Evolutionary conservation across 2,329 filamentous ascomycete species (phyloP).

Genomic region (Scedosporium apiospermum): DNA sequence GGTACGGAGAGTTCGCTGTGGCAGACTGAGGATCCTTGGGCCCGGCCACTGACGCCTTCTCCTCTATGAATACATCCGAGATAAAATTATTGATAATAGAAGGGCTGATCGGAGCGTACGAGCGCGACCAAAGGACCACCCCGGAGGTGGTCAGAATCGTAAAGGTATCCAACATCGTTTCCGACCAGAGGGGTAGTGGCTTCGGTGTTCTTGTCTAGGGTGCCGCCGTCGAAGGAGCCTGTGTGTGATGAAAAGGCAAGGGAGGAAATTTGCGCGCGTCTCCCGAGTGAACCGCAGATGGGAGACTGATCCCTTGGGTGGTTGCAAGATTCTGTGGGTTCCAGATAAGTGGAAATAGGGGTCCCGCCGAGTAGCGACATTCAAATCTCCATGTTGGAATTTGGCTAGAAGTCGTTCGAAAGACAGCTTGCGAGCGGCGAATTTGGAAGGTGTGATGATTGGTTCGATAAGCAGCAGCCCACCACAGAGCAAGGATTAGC

Average conservation of each 20-base stretch:
- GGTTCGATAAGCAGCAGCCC: not conserved
- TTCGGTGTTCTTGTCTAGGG: not conserved
- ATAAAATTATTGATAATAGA: slow-evolving; percentile 91
- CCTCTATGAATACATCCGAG: slow-evolving; percentile 94
- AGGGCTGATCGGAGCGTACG: slow-evolving; percentile 69
- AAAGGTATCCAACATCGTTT: slow-evolving; percentile 83
- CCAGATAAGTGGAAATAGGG: no score
- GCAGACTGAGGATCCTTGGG: slow-evolving; percentile 51
- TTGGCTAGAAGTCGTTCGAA: not conserved
- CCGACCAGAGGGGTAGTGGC: slow-evolving; percentile 1
- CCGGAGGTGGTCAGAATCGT: slow-evolving; percentile 94
- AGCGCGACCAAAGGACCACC: slow-evolving; percentile 92
- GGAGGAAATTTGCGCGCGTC: no score
- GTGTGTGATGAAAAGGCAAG: not conserved
- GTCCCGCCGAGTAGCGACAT: slow-evolving; percentile 8
- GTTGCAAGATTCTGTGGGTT: no score
- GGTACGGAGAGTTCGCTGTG: slow-evolving; percentile 64
- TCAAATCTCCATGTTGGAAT: slow-evolving; percentile 1
- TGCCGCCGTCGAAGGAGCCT: not conserved
- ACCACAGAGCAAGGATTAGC: not conserved
- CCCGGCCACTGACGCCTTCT: slow-evolving; percentile 58
- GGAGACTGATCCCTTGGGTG: no score
- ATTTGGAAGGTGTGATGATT: not conserved
- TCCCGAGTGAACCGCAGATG: no score
- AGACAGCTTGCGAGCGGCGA: not conserved